phyloP scores from a whole-genome alignment of 139 green algal genomes.

The Chlorella sorokiniana region DNA sequence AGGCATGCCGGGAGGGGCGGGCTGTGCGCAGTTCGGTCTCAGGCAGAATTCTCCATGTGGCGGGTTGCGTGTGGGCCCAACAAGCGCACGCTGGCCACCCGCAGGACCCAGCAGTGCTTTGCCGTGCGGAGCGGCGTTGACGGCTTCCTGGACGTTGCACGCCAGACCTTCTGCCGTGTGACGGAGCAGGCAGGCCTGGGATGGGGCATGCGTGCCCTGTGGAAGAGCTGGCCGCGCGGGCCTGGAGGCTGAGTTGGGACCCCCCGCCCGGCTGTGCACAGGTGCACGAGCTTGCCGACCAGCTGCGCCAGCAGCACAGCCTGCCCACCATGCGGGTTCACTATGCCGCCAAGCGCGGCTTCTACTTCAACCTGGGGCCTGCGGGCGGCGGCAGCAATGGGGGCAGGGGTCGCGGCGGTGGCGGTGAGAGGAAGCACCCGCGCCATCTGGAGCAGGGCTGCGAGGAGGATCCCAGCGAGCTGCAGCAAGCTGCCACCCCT shows the following conservation, averaged over 20 bases:
- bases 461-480: not conserved
- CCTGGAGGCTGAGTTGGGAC: too few relatives aligned
- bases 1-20: not conserved
- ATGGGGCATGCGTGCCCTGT: not conserved
- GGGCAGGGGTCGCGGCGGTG: not conserved
- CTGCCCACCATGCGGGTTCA: slow-evolving; percentile 56
- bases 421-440: not conserved
- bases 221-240: too few relatives aligned
- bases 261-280: too few relatives aligned
- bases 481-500: not conserved
- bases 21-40: too few relatives aligned
- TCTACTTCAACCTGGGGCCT: slow-evolving; percentile 13
- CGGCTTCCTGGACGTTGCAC: slow-evolving; percentile 81
- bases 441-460: not conserved
- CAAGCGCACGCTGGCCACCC: not conserved
- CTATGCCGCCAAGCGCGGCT: slow-evolving; percentile 60
- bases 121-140: slow-evolving; percentile 69
- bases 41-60: not conserved
- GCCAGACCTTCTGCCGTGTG: slow-evolving; percentile 75
- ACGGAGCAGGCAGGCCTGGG: slow-evolving; percentile 62
- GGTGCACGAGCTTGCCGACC: slow-evolving; percentile 72
- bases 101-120: slow-evolving; percentile 74
- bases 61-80: not conserved
- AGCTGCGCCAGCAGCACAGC: slow-evolving; percentile 33
- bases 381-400: not conserved